Evolutionary conservation across 202 grass and related monocot genomes (phyloP).

Genomic region (Bolboschoenoplectus hybrid): DNA sequence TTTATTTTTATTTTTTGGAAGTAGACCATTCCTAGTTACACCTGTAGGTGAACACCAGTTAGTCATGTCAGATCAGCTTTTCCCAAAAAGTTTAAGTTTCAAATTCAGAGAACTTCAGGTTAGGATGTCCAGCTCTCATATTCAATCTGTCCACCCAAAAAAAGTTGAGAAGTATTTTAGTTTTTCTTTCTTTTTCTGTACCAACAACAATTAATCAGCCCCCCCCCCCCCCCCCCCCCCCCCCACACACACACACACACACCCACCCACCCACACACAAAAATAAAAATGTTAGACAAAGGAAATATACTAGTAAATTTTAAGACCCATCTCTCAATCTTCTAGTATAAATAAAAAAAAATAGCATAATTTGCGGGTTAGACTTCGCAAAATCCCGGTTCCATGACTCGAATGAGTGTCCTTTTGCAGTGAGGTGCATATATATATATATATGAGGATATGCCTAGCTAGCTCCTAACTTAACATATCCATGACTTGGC

Average conservation of each 20-base stretch:
- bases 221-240: too few relatives aligned
- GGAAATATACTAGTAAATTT: background rate
- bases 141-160: conserved; percentile 3
- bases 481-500: background rate
- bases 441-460: too few relatives aligned
- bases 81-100: background rate
- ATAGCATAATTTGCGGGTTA: background rate
- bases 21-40: background rate
- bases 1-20: background rate
- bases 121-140: conserved; percentile 11
- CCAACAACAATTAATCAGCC: background rate
- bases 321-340: too few relatives aligned
- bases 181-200: conserved; percentile 13
- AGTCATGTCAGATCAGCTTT: background rate
- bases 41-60: background rate
- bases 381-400: background rate
- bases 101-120: conserved; percentile 16
- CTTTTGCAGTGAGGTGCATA: conserved; percentile 19
- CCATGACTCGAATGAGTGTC: background rate
- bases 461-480: background rate
- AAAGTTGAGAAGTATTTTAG: background rate
- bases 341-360: too few relatives aligned
- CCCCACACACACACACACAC: too few relatives aligned
- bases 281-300: background rate
- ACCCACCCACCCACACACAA: too few relatives aligned